These are phyloP conservation scores for Talaromyces ruber DNA, from an alignment of 495 filamentous ascomycete genomes.

Conservation along the genomic window DNA sequence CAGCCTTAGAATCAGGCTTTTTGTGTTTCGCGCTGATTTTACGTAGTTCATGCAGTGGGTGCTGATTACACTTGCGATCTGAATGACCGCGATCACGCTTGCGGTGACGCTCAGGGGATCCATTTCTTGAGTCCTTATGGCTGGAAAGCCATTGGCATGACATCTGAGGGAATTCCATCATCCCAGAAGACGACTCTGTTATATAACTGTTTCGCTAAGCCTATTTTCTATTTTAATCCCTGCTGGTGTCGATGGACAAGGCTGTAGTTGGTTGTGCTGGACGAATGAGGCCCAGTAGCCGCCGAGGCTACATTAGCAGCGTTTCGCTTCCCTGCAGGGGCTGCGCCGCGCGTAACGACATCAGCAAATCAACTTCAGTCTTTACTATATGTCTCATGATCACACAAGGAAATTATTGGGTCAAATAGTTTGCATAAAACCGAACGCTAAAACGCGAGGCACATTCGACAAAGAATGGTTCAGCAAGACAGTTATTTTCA, in stretches of 20 bases:
- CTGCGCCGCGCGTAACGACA: not conserved
- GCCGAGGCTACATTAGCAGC: not conserved
- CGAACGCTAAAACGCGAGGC: too few species aligned
- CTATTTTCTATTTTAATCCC: too few species aligned
- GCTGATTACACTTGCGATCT: not conserved
- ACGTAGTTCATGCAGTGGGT: constrained; percentile 4
- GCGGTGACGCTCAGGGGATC: constrained; percentile 5
- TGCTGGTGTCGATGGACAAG: not conserved
- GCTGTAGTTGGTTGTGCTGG: not conserved
- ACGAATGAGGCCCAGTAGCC: not conserved
- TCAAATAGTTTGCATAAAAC: not conserved
- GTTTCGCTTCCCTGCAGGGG: not conserved
- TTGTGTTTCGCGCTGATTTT: constrained; percentile 1
- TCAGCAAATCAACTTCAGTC: not conserved
- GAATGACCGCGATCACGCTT: constrained; percentile 3
- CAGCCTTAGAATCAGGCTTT: not conserved
- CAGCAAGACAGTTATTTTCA: too few species aligned
- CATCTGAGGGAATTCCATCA: not conserved
- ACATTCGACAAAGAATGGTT: too few species aligned
- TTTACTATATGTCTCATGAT: not conserved
- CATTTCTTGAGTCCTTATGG: not conserved
- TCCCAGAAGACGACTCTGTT: not conserved
- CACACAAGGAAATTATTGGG: not conserved
- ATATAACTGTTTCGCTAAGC: not conserved
- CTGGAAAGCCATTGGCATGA: not conserved